Evolutionary conservation across 2,329 filamentous ascomycete genomes (phyloP), one percentile per base, ranked within the genome.

Genomic region (Cadophora gregata): DNA sequence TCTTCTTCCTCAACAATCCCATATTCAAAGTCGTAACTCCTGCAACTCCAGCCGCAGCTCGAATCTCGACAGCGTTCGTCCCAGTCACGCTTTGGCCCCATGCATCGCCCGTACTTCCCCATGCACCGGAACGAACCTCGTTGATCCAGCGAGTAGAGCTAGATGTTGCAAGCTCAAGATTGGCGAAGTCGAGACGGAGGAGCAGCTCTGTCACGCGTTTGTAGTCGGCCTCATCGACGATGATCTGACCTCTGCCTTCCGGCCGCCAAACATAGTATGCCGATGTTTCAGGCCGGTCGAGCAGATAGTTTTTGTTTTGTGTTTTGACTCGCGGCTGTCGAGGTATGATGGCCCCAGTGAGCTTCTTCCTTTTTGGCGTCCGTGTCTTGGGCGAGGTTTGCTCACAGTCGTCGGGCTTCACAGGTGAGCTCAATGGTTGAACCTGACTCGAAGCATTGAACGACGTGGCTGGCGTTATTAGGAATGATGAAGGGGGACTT

Each of bases 151-250:
- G 86, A 61, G 78, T 80, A 2, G 91, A 92, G 73, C 90, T 93
- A 36, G 82, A 81, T 1, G 80, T 81, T 0, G 90, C 88, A 58
- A 90, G 85, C 12, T 86, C 85, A 3, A 88, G 78, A 9, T 85
- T 90, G 0, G 87, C 83, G 77, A 96, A 96, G 76, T 93, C 91
- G 0, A 93, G 85, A 66, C 90, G 87, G 5, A 94, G 83, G 0
- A 96, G 81, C 10, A 93, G 79, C 71, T 93, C 91, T 24, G 87
- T 83, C 9, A 88, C 86, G 12, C 90, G 86, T 69, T 88, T 88
- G 78, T 93, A 93, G 59, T 85, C 83, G 29, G 82, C 80, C 25
- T 90, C 86, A 14, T 86, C 83, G 3, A 93, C 83, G 12, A 92
- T 81, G 21, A 87, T 82, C 59, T 86, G 83, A 0, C 90, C 91